These are phyloP conservation scores for Penicillium sclerotiorum DNA, from an alignment of 2,329 filamentous ascomycete genomes.

Conservation along the genomic window DNA sequence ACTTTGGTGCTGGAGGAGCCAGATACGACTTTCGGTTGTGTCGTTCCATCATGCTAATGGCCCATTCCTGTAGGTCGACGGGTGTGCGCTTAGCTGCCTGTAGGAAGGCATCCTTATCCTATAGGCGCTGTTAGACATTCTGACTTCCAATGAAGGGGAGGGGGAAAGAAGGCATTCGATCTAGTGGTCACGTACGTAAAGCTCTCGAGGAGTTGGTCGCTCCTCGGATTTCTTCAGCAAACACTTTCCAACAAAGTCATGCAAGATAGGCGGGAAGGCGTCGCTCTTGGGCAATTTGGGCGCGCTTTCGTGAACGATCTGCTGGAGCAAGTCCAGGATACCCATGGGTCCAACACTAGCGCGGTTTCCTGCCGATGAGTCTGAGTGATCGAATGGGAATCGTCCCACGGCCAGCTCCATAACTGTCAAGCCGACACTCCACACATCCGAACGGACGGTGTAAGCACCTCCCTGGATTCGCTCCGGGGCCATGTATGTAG, in stretches of 20 bases:
- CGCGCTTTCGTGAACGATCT: slow-evolving; percentile 95
- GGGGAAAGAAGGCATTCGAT: not conserved
- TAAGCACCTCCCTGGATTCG: slow-evolving; percentile 96
- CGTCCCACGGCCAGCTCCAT: slow-evolving; percentile 98
- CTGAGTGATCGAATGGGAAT: slow-evolving; percentile 86
- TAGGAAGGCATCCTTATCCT: slow-evolving; percentile 93
- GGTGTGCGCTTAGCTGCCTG: slow-evolving; percentile 96
- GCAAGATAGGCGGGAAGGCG: slow-evolving; percentile 90
- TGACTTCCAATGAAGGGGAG: not conserved
- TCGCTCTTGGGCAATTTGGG: slow-evolving; percentile 95
- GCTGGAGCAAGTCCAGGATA: slow-evolving; percentile 92
- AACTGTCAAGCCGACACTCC: slow-evolving; percentile 92
- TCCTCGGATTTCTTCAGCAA: slow-evolving; percentile 85
- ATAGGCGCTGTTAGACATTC: slow-evolving; percentile 19
- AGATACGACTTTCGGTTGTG: slow-evolving; percentile 96
- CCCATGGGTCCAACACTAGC: slow-evolving; percentile 77
- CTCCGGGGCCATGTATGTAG: slow-evolving; percentile 99
- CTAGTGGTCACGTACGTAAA: slow-evolving; percentile 68
- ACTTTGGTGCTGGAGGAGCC: slow-evolving; percentile 76
- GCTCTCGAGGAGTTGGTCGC: slow-evolving; percentile 87
- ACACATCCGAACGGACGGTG: slow-evolving; percentile 97
- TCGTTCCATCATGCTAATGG: slow-evolving; percentile 87
- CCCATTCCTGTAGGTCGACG: slow-evolving; percentile 91
- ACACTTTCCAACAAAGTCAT: slow-evolving; percentile 97
- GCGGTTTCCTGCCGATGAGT: slow-evolving; percentile 72